Evolutionary conservation across 257 asterid genomes (phyloP).

Genomic region (Salvia miltiorrhiza): DNA sequence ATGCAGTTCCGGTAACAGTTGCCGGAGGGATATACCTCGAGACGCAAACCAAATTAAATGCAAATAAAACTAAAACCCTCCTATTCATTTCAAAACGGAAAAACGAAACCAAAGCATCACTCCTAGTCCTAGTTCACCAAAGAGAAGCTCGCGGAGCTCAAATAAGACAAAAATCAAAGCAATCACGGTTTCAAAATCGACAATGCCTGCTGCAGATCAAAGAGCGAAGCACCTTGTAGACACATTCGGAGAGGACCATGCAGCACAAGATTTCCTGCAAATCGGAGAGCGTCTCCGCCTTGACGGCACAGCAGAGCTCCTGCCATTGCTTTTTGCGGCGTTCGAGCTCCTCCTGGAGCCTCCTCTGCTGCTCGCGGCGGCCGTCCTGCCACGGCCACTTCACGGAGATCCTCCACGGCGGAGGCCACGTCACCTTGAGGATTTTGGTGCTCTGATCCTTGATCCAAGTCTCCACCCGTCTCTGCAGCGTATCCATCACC

Average conservation of each 20-base stretch:
- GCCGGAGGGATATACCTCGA: neutral
- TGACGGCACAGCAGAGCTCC: slow-evolving; percentile 71
- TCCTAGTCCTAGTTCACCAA: neutral
- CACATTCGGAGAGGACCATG: slow-evolving; percentile 98
- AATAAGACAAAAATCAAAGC: neutral
- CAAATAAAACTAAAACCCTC: neutral
- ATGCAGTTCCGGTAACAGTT: slow-evolving; percentile 15
- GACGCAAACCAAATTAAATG: neutral
- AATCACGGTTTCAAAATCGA: slow-evolving; percentile 1
- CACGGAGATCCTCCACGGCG: slow-evolving; percentile 70
- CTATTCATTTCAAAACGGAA: neutral
- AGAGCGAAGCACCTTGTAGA: slow-evolving; percentile 64
- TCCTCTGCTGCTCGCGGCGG: slow-evolving; percentile 64
- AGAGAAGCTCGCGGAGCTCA: neutral
- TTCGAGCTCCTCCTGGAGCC: slow-evolving; percentile 65
- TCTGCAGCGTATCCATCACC: slow-evolving; percentile 67
- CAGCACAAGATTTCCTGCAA: slow-evolving; percentile 94
- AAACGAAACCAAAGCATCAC: neutral
- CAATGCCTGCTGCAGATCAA: neutral
- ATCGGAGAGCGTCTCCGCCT: slow-evolving; percentile 81
- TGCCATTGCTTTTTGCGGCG: slow-evolving; percentile 73
- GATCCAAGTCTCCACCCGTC: slow-evolving; percentile 92
- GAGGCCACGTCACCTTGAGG: slow-evolving; percentile 72
- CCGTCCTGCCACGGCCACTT: slow-evolving; percentile 89
- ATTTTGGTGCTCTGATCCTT: slow-evolving; percentile 75